Conservation (phyloP, 306 rosid species). For the cucumber (Cucumis sativus) region Cucumber_9930_V3 NC_026660.2:19787001-19787500, state of each 20-base stretch:
- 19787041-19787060: constrained; percentile 83
- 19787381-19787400: constrained; percentile 6
- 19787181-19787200: constrained; percentile 10
- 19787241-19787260: constrained; percentile 72
- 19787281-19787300: constrained; percentile 76
- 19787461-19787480: not conserved
- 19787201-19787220: constrained; percentile 41
- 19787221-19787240: constrained; percentile 64
- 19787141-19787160: not conserved
- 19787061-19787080: constrained; percentile 92
- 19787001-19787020: constrained; percentile 40
- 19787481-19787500: not conserved
- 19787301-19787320: constrained; percentile 89
- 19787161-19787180: constrained; percentile 3
- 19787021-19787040: constrained; percentile 87
- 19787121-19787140: not conserved
- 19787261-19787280: constrained; percentile 87
- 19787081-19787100: constrained; percentile 33
- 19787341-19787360: constrained; percentile 11
- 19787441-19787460: not conserved
- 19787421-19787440: not conserved
- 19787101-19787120: not conserved
- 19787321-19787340: constrained; percentile 51
- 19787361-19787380: not conserved
- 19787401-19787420: not conserved